A percentile compares a stretch with the other conserved stretches of the same genome.
phyloP scores from a whole-genome alignment of 106 monocot genomes.

The Phalaenopsis equestris region DNA sequence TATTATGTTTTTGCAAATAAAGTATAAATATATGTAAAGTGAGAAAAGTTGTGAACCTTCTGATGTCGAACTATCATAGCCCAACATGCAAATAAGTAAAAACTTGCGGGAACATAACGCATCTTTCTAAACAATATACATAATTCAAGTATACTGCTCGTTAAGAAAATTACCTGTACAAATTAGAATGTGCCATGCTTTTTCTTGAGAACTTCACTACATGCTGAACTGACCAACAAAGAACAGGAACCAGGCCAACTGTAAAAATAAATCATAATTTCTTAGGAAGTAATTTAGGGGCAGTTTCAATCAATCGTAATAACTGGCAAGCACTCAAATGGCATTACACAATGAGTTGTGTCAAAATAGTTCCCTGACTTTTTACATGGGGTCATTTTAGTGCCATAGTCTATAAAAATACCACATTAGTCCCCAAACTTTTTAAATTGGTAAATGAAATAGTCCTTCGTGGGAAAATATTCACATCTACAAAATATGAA shows the following conservation, averaged over 20 bases:
- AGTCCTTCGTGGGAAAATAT: background rate
- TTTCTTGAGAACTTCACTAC: slow-evolving; percentile 63
- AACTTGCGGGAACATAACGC: background rate
- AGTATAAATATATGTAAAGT: background rate
- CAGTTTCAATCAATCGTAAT: background rate
- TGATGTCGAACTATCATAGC: background rate
- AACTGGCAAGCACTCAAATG: background rate
- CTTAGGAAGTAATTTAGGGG: background rate
- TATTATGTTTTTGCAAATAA: background rate
- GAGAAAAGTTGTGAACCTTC: background rate
- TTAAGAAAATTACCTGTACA: slow-evolving; percentile 49
- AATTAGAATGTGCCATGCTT: slow-evolving; percentile 48
- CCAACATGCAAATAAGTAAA: background rate
- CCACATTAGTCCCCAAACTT: no score
- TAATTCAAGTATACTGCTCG: background rate
- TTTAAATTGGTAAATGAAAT: no score
- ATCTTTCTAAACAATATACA: background rate
- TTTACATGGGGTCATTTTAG: no score
- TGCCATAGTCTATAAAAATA: no score
- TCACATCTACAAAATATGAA: background rate
- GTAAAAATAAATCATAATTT: slow-evolving; percentile 8
- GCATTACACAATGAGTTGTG: background rate
- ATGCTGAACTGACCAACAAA: slow-evolving; percentile 63
- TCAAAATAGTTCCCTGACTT: no score
- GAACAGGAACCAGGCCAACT: slow-evolving; percentile 84